Base-by-base conservation (phyloP, 176 grass and related monocot species). In the Pharus latifolius region DNA sequence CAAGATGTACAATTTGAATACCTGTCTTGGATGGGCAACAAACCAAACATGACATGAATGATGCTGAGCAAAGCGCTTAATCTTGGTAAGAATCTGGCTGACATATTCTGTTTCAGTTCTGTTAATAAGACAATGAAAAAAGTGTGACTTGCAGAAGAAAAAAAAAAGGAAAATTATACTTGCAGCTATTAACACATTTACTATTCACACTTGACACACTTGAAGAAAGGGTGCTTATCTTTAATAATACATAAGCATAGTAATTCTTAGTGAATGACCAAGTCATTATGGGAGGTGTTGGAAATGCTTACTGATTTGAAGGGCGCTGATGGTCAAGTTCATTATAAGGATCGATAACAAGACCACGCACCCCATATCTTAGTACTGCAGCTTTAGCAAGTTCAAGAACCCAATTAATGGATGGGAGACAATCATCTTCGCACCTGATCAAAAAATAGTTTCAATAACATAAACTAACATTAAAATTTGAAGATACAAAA, bases 41-140 rank as follows among this genome's bases (percentile, higher is more conserved):
- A 99, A 95, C 96, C 96, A 99, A 30, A 99, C 96, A 78, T 99
- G 96, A 24, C 96, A 99, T 50, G 87, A 88, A 72, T 99, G 87
- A 59, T 95, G 87, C 49, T 99, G 90, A 31, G 90, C 95, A 88
- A 99, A 99, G 43, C 95, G 87, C 73, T 99, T 99, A 60, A 99
- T 79, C 72, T 73, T 82, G 20, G 90, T 88, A 78, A 99, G 84
- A 65, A 94, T 99, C 72, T 91, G 84, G 76, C 95, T 99, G 23
- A 99, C 95, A 46, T 99, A 99, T 60, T 94, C 95, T 43, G 95
- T 98, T 74, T 98, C 95, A 2, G 64, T 98, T 80, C 95, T 98
- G 70, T 77, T 60, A 78, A 45, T 7, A 54, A 66, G 70, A 79
- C 22, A 56, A 69, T 9, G 53, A 65, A 68, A 14, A 19, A 52